Base-by-base conservation (phyloP, 768 basidiomycete genomes). In the Boletales sp. region DNA sequence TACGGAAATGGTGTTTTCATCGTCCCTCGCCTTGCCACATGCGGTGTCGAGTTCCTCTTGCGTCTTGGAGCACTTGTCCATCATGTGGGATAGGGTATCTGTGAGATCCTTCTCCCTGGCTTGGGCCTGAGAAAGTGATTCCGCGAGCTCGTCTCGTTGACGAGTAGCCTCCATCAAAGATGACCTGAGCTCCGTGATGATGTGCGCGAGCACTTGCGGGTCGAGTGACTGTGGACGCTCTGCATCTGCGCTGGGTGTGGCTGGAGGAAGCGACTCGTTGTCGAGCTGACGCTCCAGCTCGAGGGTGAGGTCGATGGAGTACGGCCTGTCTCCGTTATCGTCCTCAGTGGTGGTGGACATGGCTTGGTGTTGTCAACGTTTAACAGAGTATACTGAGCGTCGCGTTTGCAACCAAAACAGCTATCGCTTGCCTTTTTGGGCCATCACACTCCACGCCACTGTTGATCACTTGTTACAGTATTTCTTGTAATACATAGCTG, bases 221-320 rank as follows among this genome's bases (percentile, higher is more conserved):
- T 93, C 90, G 40, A 90, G 75, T 1, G 83, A 80, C 40, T 74
- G 72, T 29, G 75, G 69, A 61, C 78, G 64, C 48, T 67, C 55
- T 54, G 53, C 29, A 45, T 61, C 49, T 38, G 46, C 55, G 47
- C 32, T 24, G 17, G 75, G 74, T 0, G 75, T 73, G 40, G 75
- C 76, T 2, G 79, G 73, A 5, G 81, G 78, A 2, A 72, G 74
- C 5, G 80, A 80, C 43, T 87, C 87, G 61, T 77, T 74, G 40
- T 82, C 75, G 36, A 92, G 78, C 68, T 89, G 81, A 45, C 78
- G 82, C 63, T 92, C 90, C 54, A 92, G 81, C 58, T 88, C 87
- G 53, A 92, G 78, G 42, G 81, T 80, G 52, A 88, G 79, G 69
- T 92, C 89, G 62, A 90, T 88, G 29, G 87, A 88, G 42, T 59